These are phyloP conservation scores for Quercus agrifolia DNA, from an alignment of 306 rosid species.

Conservation along the genomic window DNA sequence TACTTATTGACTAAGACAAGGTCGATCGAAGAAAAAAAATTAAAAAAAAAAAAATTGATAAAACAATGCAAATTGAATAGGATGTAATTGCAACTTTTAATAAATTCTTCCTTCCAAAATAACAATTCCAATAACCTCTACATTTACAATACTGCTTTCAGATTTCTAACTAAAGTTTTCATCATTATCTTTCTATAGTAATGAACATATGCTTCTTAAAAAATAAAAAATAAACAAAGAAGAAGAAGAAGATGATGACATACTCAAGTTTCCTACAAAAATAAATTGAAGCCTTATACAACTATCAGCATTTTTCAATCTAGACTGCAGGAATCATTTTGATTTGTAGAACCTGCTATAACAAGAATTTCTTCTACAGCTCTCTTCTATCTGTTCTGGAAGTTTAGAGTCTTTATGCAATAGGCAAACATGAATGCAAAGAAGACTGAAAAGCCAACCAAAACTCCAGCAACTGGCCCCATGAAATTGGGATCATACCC, in stretches of 20 bases:
- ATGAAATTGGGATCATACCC: conserved; percentile 72
- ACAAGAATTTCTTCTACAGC: not conserved
- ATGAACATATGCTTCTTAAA: not conserved
- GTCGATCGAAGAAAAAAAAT: too few species aligned
- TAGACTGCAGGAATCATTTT: not conserved
- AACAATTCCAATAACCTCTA: too few species aligned
- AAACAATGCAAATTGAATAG: too few species aligned
- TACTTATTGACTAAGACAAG: too few species aligned
- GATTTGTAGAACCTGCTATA: not conserved
- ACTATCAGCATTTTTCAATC: not conserved
- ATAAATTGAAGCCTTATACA: not conserved
- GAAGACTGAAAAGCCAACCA: conserved; percentile 69
- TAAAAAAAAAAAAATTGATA: too few species aligned
- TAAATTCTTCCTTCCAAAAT: too few species aligned
- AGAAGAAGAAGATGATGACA: too few species aligned
- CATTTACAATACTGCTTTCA: not conserved
- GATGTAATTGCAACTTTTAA: too few species aligned
- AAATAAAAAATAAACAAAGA: not conserved
- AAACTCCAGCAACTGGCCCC: conserved; percentile 89
- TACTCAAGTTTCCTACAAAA: not conserved
- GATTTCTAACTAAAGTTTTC: not conserved
- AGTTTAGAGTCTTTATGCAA: conserved; percentile 77
- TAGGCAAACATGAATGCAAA: conserved; percentile 77
- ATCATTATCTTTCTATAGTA: too few species aligned
- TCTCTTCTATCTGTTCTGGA: conserved; percentile 62